Evolutionary conservation across 352 stramenopile genomes (phyloP), one percentile per base, ranked within the genome.

Genomic region (Phytopythium vexans): DNA sequence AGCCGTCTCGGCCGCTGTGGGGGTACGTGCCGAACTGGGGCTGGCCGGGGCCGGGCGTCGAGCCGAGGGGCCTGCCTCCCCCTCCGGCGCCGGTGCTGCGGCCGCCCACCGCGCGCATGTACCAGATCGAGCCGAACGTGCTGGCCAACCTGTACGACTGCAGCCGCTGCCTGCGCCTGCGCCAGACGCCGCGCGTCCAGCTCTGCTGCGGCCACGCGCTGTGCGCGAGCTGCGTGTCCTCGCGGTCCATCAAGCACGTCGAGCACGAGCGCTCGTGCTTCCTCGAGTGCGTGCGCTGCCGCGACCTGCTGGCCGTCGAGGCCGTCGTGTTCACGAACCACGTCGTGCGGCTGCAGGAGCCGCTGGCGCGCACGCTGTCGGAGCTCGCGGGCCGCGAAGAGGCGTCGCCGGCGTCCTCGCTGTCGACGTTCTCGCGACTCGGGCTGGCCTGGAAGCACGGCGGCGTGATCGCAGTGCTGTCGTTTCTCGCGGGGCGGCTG

Each of bases 121-220:
- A 70, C 47, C 52, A 74, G 41, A 64, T 70, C 41, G 61, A 55
- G 16, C 61, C 65, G 0, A 72, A 58, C 49, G 60, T 68, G 41
- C 44, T 50, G 31, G 52, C 74, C 8, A 69, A 79, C 8, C 48
- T 89, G 51, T 89, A 87, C 58, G 74, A 77, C 50, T 89, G 78
- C 60, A 82, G 70, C 35, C 70, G 72, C 37, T 88, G 77, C 41
- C 56, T 73, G 14, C 59, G 71, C 39, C 61, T 86, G 46, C 75
- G 77, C 3, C 70, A 82, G 51, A 72, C 70, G 9, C 69, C 77
- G 8, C 72, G 74, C 34, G 73, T 92, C 1, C 82, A 89, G 27
- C 62, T 92, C 14, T 78, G 70, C 45, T 92, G 82, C 50, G 70
- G 78, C 8, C 82, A 92, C 21, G 60, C 68, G 2, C 56, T 92